These are phyloP conservation scores for Eucalyptus melliodora DNA, from an alignment of 345 rosid genomes.

Conservation along the genomic window DNA sequence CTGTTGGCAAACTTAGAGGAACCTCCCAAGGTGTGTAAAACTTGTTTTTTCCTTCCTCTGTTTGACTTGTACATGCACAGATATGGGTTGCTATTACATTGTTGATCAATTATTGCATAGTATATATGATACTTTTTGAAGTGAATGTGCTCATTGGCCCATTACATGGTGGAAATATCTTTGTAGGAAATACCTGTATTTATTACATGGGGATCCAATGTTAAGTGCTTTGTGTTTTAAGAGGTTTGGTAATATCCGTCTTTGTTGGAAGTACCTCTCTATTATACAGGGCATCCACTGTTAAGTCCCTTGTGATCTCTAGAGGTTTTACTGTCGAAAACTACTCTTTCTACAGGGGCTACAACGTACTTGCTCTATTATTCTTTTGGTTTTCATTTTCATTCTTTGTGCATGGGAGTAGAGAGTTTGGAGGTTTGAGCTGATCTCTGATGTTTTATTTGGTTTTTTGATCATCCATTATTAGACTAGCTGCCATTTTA, in stretches of 20 bases:
- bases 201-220: background rate
- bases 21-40: conserved; percentile 69
- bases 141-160: background rate
- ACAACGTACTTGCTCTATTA: background rate
- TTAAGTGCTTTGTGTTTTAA: background rate
- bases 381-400: background rate
- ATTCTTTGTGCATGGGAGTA: background rate
- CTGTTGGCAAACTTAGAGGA: conserved; percentile 98
- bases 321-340: background rate
- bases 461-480: background rate
- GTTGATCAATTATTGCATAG: background rate
- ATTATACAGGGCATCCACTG: background rate
- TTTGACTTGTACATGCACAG: background rate
- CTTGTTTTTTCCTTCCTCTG: background rate
- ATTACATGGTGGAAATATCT: background rate
- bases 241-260: background rate
- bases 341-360: background rate
- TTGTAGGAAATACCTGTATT: background rate
- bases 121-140: background rate
- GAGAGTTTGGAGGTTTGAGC: background rate
- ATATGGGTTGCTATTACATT: background rate
- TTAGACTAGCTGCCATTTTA: background rate
- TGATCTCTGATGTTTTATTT: background rate
- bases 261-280: background rate
- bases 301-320: background rate